These are phyloP conservation scores for Lactarius hatsudake DNA, from an alignment of 768 basidiomycete species.

Conservation along the genomic window DNA sequence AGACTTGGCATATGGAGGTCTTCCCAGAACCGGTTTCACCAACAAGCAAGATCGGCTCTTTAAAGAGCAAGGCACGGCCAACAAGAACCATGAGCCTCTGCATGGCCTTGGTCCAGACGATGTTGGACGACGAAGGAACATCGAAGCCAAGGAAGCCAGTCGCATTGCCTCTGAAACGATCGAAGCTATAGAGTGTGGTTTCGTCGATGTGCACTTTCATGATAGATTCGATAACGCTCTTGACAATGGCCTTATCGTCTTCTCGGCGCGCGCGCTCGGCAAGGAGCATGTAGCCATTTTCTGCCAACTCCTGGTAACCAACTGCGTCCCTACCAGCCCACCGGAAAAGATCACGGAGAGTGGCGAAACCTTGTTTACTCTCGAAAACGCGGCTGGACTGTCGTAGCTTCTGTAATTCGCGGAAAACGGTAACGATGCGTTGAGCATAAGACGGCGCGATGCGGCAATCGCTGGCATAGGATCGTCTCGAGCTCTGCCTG, in stretches of 20 bases:
- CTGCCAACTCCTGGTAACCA: constrained; percentile 88
- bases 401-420: constrained; percentile 87
- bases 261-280: constrained; percentile 83
- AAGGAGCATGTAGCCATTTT: constrained; percentile 96
- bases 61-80: constrained; percentile 78
- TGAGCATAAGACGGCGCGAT: constrained; percentile 94
- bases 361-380: constrained; percentile 95
- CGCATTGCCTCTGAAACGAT: constrained; percentile 41
- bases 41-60: constrained; percentile 93
- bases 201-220: constrained; percentile 88
- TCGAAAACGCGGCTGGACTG: constrained; percentile 93
- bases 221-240: constrained; percentile 85
- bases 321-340: constrained; percentile 93
- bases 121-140: constrained; percentile 43
- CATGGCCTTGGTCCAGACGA: constrained; percentile 95
- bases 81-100: constrained; percentile 83
- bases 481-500: constrained; percentile 92
- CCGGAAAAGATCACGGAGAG: constrained; percentile 92
- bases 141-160: constrained; percentile 53
- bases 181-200: constrained; percentile 59
- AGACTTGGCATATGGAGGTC: constrained; percentile 92
- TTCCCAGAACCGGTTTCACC: constrained; percentile 98
- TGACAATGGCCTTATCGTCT: constrained; percentile 87
- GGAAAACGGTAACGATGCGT: constrained; percentile 88
- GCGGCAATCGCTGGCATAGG: constrained; percentile 83